Percentiles rank a stretch among this genome's conserved stretches.
Evolutionary conservation across 2,329 filamentous ascomycete species (phyloP).

Genomic region (Colletotrichum sp.): DNA sequence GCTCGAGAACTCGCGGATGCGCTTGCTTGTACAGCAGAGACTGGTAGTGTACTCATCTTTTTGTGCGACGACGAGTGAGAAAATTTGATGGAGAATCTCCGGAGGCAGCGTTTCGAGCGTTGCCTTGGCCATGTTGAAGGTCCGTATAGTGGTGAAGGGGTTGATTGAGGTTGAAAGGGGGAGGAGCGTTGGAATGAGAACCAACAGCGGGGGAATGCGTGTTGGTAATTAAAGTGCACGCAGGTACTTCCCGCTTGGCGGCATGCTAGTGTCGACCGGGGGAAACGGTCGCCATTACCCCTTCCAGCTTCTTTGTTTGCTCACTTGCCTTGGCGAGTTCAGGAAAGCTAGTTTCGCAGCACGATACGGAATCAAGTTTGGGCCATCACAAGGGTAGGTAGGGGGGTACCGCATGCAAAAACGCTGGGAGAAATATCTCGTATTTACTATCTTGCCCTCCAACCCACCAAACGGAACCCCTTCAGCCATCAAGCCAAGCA

Average conservation of each 20-base stretch:
- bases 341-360: too few relatives aligned
- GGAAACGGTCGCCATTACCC: not conserved
- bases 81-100: not conserved
- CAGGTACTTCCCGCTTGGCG: not conserved
- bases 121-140: not conserved
- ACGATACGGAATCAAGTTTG: too few relatives aligned
- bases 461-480: not conserved
- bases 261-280: not conserved
- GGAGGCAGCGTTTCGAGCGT: not conserved
- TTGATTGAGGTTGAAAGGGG: not conserved
- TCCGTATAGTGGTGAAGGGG: not conserved
- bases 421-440: not conserved
- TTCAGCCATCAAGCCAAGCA: not conserved
- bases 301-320: not conserved
- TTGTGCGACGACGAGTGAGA: not conserved
- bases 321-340: not conserved
- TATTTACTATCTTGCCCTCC: not conserved
- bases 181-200: too few relatives aligned
- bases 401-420: not conserved
- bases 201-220: not conserved
- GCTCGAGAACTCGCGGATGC: not conserved
- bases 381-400: not conserved
- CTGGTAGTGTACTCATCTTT: not conserved
- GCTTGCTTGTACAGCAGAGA: not conserved
- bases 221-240: not conserved